These are phyloP conservation scores for Leishmania tarentolae DNA, from an alignment of 208 protist species.

Conservation along the genomic window DNA sequence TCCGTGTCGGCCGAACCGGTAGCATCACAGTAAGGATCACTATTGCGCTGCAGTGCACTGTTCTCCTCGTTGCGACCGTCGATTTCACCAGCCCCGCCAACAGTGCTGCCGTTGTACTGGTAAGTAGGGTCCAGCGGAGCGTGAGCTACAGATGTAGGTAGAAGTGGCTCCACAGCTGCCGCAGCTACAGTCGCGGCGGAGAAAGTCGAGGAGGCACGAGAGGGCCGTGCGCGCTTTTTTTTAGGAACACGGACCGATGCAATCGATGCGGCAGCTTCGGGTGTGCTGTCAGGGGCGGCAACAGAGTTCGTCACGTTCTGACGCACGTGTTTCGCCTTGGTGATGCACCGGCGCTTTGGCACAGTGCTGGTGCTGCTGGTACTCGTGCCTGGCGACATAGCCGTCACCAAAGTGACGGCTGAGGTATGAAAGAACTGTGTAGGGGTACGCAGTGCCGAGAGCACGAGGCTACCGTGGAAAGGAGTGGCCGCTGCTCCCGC, in stretches of 20 bases:
- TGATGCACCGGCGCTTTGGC: constrained; percentile 26
- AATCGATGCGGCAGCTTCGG: not conserved
- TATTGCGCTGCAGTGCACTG: not conserved
- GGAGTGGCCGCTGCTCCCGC: not conserved
- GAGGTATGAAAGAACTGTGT: constrained; percentile 15
- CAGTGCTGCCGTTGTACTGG: not conserved
- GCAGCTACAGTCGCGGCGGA: not conserved
- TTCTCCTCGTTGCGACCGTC: not conserved
- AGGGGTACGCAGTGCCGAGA: constrained; percentile 20
- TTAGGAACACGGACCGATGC: not conserved
- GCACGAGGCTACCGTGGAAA: not conserved
- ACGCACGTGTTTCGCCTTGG: constrained; percentile 18
- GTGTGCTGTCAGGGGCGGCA: not conserved
- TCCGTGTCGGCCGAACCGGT: not conserved
- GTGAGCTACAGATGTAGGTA: too few species aligned
- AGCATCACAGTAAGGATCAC: not conserved
- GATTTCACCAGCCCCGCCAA: constrained; percentile 11
- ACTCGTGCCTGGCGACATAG: not conserved
- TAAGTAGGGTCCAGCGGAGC: not conserved
- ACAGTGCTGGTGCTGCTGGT: not conserved
- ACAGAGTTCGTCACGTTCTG: not conserved
- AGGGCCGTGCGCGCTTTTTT: not conserved
- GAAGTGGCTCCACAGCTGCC: not conserved
- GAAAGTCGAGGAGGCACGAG: not conserved
- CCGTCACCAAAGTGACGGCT: not conserved